These are phyloP conservation scores for Suhomyces taliae DNA, from an alignment of 1,139 yeast species.

Conservation along the genomic window DNA sequence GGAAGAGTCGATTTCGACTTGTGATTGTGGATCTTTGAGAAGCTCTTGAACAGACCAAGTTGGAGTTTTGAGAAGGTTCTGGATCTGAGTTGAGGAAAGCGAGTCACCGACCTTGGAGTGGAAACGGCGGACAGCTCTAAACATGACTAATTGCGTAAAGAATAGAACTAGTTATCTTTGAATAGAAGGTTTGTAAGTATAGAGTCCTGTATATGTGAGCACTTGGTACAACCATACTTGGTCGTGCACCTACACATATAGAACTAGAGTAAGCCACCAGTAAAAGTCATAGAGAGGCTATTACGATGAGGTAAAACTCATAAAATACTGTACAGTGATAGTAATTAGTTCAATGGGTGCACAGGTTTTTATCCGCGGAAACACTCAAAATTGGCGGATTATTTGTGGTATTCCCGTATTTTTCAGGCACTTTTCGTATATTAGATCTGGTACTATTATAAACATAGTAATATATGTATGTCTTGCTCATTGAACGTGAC, in stretches of 20 bases:
- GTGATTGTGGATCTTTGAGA: conserved; percentile 13
- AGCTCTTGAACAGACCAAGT: conserved; percentile 32
- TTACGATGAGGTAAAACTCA: too few species aligned
- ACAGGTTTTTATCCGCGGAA: too few species aligned
- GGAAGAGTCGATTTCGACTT: conserved; percentile 17
- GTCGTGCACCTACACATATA: neutral
- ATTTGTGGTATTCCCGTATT: too few species aligned
- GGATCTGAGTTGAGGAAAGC: conserved; percentile 5
- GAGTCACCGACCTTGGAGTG: conserved; percentile 6
- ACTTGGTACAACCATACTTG: neutral
- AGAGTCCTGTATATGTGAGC: neutral
- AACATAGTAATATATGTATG: too few species aligned
- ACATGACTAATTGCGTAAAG: neutral
- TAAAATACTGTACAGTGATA: too few species aligned
- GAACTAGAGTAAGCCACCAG: too few species aligned
- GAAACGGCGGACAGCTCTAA: conserved; percentile 1
- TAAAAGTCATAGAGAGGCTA: too few species aligned
- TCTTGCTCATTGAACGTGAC: too few species aligned
- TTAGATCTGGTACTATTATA: too few species aligned
- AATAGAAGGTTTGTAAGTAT: neutral
- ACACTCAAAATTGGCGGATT: too few species aligned
- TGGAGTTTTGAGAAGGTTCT: conserved; percentile 19
- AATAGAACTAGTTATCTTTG: neutral
- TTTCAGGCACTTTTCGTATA: too few species aligned
- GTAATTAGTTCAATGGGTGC: too few species aligned